A percentile compares a stretch with the other conserved stretches of the same genome.
phyloP scores from a whole-genome alignment of 2,329 filamentous ascomycete genomes.

The Epichloe elymi region DNA sequence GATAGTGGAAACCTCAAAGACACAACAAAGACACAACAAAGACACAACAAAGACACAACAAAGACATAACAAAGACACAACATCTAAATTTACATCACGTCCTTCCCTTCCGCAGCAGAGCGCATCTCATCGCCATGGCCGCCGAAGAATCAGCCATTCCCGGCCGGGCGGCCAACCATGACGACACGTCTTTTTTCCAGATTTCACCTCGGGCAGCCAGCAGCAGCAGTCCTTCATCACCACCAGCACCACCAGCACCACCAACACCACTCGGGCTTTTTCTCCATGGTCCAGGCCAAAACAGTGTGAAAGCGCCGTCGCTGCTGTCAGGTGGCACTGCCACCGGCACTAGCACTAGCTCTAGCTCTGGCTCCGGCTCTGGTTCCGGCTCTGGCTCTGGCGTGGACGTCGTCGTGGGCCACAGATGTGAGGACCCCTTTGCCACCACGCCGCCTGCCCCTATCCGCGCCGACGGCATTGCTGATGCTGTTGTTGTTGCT shows the following conservation, averaged over 20 bases:
- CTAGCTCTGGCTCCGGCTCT: neutral
- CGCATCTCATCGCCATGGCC: constrained; percentile 2
- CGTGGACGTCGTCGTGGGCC: neutral
- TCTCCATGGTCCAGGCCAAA: neutral
- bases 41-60: neutral
- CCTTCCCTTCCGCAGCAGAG: neutral
- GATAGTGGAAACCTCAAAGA: neutral
- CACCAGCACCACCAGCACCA: constrained; percentile 4
- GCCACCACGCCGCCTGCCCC: constrained; percentile 7
- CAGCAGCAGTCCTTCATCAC: too few species aligned
- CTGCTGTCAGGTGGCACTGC: neutral
- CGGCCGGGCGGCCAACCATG: neutral
- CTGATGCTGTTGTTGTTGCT: neutral
- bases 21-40: too few species aligned
- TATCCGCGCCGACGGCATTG: constrained; percentile 2
- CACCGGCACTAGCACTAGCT: neutral
- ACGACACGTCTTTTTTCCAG: too few species aligned
- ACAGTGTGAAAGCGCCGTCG: neutral
- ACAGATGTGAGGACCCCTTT: constrained; percentile 1
- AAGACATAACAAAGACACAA: neutral
- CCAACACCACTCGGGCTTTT: constrained; percentile 10
- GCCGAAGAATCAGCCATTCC: neutral
- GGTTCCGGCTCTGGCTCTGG: neutral
- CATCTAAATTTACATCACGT: neutral
- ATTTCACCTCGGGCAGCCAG: too few species aligned